A percentile compares a stretch with the other conserved stretches of the same genome.
These are phyloP conservation scores for Cyberlindnera bimundalis DNA, from an alignment of 805 yeast genomes.

Conservation along the genomic window DNA sequence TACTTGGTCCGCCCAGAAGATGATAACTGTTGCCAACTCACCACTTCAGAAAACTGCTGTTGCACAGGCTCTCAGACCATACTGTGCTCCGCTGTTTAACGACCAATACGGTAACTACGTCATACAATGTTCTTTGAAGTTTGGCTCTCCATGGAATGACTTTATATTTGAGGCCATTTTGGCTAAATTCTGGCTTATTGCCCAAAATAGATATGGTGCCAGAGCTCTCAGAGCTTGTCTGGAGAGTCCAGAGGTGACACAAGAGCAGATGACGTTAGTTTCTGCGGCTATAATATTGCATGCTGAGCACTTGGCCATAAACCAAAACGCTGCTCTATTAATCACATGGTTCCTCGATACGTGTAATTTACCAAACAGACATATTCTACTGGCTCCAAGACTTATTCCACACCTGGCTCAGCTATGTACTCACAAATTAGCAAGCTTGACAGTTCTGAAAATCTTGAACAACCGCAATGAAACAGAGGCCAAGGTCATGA, in stretches of 20 bases:
- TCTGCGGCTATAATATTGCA: constrained; percentile 76
- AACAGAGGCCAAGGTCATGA: constrained; percentile 51
- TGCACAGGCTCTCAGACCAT: constrained; percentile 69
- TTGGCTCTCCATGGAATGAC: constrained; percentile 84
- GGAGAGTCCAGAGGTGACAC: constrained; percentile 68
- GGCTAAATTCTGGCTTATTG: constrained; percentile 72
- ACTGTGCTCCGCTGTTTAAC: constrained; percentile 78
- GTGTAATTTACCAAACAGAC: constrained; percentile 61
- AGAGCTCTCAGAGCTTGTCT: constrained; percentile 91
- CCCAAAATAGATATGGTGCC: constrained; percentile 90
- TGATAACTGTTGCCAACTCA: constrained; percentile 70
- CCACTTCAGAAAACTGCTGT: constrained; percentile 63
- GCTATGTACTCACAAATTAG: constrained; percentile 78
- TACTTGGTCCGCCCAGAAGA: constrained; percentile 98
- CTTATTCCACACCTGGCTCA: constrained; percentile 58
- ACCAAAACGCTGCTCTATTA: constrained; percentile 83
- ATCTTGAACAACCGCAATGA: constrained; percentile 69
- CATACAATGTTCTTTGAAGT: constrained; percentile 88
- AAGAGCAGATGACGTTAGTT: constrained; percentile 66
- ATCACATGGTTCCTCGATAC: constrained; percentile 95
- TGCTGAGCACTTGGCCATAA: constrained; percentile 74
- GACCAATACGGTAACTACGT: constrained; percentile 98
- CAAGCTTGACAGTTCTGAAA: constrained; percentile 77
- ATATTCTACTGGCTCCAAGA: constrained; percentile 58
- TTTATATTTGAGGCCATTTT: constrained; percentile 83